Conservation (phyloP, 306 rosid genomes). For the Calophaca sinica region DNA sequence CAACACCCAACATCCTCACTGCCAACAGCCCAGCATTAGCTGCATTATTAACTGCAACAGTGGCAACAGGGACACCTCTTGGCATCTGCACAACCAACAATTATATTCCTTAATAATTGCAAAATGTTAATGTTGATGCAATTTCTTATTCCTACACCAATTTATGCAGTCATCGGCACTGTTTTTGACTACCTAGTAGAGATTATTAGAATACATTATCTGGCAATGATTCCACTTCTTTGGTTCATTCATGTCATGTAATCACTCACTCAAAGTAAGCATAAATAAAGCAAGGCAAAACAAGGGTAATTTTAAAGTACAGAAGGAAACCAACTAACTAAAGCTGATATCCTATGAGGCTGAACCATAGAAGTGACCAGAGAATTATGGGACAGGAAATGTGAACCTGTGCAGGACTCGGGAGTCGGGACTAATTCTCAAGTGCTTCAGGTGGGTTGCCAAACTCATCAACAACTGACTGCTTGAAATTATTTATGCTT, state of each 20-base stretch:
- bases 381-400: constrained; percentile 13
- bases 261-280: constrained; percentile 25
- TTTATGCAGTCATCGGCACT: not conserved
- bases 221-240: not conserved
- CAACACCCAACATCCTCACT: constrained; percentile 63
- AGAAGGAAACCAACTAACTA: too few relatives aligned
- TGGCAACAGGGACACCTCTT: constrained; percentile 86
- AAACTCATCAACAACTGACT: not conserved
- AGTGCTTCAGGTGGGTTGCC: not conserved
- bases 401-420: not conserved
- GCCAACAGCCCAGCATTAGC: constrained; percentile 85
- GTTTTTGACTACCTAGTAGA: too few relatives aligned
- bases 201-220: not conserved
- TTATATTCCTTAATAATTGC: not conserved
- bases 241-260: constrained; percentile 9
- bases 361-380: not conserved
- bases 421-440: not conserved
- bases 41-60: constrained; percentile 84
- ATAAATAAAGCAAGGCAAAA: not conserved
- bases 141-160: not conserved
- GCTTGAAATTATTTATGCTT: constrained; percentile 19
- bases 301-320: too few relatives aligned
- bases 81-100: constrained; percentile 72
- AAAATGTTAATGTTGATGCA: not conserved
- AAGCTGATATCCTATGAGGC: too few relatives aligned